Conservation (phyloP, 73 alveolate genomes). For the Effrenium voratum region DNA sequence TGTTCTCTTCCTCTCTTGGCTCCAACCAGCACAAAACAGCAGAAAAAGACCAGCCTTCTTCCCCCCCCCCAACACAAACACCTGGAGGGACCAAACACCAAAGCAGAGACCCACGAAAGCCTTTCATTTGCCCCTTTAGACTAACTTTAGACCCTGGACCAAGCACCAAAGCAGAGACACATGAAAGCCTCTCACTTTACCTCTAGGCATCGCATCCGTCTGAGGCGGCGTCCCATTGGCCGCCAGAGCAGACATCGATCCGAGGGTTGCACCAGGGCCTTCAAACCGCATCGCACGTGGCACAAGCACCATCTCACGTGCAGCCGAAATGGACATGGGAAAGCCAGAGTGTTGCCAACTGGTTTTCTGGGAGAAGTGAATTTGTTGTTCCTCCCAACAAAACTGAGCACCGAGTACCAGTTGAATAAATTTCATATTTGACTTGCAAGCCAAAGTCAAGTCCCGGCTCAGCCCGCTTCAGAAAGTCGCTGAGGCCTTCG, state of each 20-base stretch:
- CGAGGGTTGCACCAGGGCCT: too few relatives aligned
- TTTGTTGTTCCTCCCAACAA: not conserved
- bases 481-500: not conserved
- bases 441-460: not conserved
- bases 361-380: not conserved
- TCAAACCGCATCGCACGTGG: too few relatives aligned
- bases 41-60: not conserved
- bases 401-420: not conserved
- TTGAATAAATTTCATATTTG: too few relatives aligned
- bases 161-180: not conserved
- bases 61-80: too few relatives aligned
- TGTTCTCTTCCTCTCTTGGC: not conserved
- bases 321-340: not conserved
- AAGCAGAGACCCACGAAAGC: too few relatives aligned
- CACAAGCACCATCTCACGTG: not conserved
- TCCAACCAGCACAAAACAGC: not conserved
- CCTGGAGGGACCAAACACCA: too few relatives aligned
- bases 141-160: too few relatives aligned
- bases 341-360: not conserved
- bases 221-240: not conserved
- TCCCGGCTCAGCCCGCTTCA: not conserved
- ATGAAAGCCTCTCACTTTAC: not conserved
- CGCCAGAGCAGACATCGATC: too few relatives aligned
- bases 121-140: too few relatives aligned
- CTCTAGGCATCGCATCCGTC: not conserved